Evolutionary conservation across 2,329 filamentous ascomycete species (phyloP), one percentile per base, ranked within the genome.

Genomic region (Ascocoryne sarcoides): DNA sequence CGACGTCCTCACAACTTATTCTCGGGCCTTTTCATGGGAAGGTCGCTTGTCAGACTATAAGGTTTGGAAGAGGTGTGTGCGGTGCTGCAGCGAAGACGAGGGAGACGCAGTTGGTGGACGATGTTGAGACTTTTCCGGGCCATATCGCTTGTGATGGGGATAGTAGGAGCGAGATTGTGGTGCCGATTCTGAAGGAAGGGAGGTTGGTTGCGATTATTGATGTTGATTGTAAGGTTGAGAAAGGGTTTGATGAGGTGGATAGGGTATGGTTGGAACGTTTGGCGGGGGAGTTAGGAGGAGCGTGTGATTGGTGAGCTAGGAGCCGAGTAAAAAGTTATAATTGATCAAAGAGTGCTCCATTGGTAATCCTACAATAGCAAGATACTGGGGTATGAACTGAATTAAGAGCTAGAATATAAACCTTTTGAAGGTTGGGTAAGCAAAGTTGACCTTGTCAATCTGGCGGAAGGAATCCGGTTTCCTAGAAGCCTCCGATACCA

Each of bases 101-200:
- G 32, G 57, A 63, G 44, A 88, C 84, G 9, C 81, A 85, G 62
- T 59, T 88, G 5, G 72, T 82, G 0, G 63, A 67, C 10, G 79
- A 92, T 59, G 84, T 92, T 5, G 79, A 85, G 32, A 56, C 64
- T 37, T 90, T 90, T 55, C 81, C 82, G 0, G 84, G 83, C 2
- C 85, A 90, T 58, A 89, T 92, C 56, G 84, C 85, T 8, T 90
- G 85, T 59, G 85, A 92, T 60, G 74, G 75, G 3, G 80, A 76
- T 42, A 85, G 76, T 54, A 75, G 68, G 64, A 89, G 84, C 58
- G 85, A 92, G 66, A 80, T 92, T 58, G 85, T 92, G 14, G 84
- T 90, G 36, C 85, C 85, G 2, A 73, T 90, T 46, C 49, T 46
- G 48, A 53, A 37, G 8, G 55, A 50, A 5, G 55, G 48, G 17